Base-by-base conservation (phyloP, 2,329 filamentous ascomycete genomes). In the Aspergillus sp. region DNA sequence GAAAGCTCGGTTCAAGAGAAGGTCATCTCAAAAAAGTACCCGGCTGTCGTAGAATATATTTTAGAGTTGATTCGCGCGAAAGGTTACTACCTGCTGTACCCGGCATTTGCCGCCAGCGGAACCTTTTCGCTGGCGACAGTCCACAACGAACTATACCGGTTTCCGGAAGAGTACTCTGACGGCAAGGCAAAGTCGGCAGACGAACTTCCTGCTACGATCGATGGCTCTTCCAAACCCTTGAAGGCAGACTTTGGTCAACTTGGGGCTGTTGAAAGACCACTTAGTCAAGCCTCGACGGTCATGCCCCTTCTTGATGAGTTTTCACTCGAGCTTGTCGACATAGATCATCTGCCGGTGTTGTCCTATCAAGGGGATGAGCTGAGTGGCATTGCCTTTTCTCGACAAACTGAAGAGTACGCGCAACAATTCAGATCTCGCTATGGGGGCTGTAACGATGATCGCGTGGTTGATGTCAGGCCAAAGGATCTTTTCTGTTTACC, bases 81-180 rank as follows among this genome's bases (percentile, higher is more conserved):
- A 24, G 89, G 88, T 11, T 96, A 95, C 71, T 84, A 82, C 60
- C 84, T 89, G 49, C 72, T 95, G 1, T 96, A 96, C 64, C 93
- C 93, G 0, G 82, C 84, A 35, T 77, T 82, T 17, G 52, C 66
- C 5, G 61, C 61, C 2, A 57, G 71, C 73, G 56, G 80, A 69
- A 46, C 79, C 66, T 36, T 76, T 61, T 76, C 82, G 4, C 73
- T 95, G 11, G 83, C 84, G n/a, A 88, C 85, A 0, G 75, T 93
- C 0, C 92, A 96, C 68, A 83, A 81, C 54, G 92, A 96, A 59
- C 73, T 95, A 4, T 85, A 84, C 53, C 81, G 83, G 36, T 66
- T 79, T 1, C 91, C 91, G 0, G 90, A 96, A 68, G 92, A 85
- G 61, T 83, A 73, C 53, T 38, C 45, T 3, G 54, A 57, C 13